Conservation (phyloP, 345 rosid genomes). For the Heritiera fomes region DNA sequence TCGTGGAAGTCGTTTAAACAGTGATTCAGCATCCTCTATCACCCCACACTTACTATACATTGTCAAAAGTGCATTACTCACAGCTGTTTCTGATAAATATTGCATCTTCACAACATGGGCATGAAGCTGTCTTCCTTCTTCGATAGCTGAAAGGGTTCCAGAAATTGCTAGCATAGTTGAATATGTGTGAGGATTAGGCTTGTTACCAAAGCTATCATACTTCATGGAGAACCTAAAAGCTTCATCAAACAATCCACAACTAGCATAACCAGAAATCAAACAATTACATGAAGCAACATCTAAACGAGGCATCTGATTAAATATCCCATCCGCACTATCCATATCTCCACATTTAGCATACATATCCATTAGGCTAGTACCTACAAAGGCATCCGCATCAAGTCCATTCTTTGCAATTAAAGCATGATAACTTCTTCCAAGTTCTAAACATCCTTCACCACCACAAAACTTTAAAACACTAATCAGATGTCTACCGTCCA, state of each 20-base stretch:
- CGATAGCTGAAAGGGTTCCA: conserved; percentile 13
- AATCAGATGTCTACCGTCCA: conserved; percentile 14
- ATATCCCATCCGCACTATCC: conserved; percentile 17
- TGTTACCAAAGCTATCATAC: conserved; percentile 12
- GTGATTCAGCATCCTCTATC: conserved; percentile 30
- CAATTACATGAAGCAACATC: conserved; percentile 30
- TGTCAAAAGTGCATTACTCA: conserved; percentile 33
- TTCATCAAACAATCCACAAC: conserved; percentile 28
- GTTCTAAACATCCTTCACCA: conserved; percentile 20
- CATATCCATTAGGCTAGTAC: conserved; percentile 34
- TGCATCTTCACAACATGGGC: conserved; percentile 30
- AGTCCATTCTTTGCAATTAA: conserved; percentile 24
- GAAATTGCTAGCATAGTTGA: conserved; percentile 26
- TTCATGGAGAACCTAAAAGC: conserved; percentile 33
- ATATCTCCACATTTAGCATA: conserved; percentile 35
- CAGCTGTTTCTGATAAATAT: conserved; percentile 26
- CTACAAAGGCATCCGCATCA: conserved; percentile 28
- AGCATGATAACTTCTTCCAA: conserved; percentile 29
- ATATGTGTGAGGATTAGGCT: conserved; percentile 29
- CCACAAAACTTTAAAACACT: conserved; percentile 22
- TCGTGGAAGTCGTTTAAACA: conserved; percentile 21
- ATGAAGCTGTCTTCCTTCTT: conserved; percentile 36
- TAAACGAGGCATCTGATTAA: conserved; percentile 12
- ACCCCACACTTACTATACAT: conserved; percentile 30
- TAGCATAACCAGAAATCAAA: conserved; percentile 25